A percentile compares a stretch with the other conserved stretches of the same genome.
These are phyloP conservation scores for Ustulina deusta DNA, from an alignment of 2,329 filamentous ascomycete species.

Conservation along the genomic window DNA sequence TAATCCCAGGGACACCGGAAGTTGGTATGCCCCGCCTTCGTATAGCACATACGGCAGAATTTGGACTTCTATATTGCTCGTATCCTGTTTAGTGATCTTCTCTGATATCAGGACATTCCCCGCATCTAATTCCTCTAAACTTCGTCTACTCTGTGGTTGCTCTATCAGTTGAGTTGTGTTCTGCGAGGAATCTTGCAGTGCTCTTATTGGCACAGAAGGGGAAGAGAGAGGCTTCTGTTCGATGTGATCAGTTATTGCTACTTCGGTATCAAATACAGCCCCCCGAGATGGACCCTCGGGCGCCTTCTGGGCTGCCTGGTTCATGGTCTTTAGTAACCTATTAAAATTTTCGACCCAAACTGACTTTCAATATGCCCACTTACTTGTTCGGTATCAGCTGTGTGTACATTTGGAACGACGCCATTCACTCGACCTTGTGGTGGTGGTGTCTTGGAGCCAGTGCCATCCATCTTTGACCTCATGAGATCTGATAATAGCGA, in stretches of 20 bases:
- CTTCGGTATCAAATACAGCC: neutral
- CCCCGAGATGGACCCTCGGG: neutral
- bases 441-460: neutral
- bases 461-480: neutral
- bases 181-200: neutral
- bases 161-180: neutral
- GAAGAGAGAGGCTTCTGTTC: neutral
- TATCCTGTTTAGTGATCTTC: neutral
- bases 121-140: neutral
- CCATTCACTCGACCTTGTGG: neutral
- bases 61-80: neutral
- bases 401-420: neutral
- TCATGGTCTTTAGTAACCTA: neutral
- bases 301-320: neutral
- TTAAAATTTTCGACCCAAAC: neutral
- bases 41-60: conserved; percentile 22
- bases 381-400: neutral
- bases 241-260: neutral
- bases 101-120: too few relatives aligned
- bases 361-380: neutral
- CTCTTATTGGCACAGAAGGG: neutral
- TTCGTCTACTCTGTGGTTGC: neutral
- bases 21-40: conserved; percentile 27
- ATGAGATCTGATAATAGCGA: neutral
- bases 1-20: conserved; percentile 8